Base-by-base conservation (phyloP, 352 stramenopile species). In the Globisporangium cystogenes region DNA sequence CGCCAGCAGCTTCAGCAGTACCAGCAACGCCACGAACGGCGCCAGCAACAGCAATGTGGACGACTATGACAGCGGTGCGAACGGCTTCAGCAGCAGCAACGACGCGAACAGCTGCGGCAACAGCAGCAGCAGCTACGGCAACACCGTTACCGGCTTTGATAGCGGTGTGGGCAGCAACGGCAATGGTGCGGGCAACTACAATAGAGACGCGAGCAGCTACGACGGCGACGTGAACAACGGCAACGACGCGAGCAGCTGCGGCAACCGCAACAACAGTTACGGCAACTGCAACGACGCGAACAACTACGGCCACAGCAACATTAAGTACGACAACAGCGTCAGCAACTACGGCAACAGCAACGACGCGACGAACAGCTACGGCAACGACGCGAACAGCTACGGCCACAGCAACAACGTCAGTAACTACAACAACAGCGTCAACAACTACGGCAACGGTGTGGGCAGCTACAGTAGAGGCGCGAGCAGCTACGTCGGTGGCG, bases 261-360 rank as follows among this genome's bases (percentile, higher is more conserved):
- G 24, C 57, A 36, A 36, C 23, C 6, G 26, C 33, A 62, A 20
- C 29, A 49, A 24, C 20, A 48, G 10, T 33, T 48, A 23, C n/a
- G 46, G 6, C 51, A 57, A n/a, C n/a, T n/a, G 41, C n/a, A 42
- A 7, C 29, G 45, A 8, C 48, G 51, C 18, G 12, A 37, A 16
- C 35, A 43, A 11, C 41, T 44, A 7, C 41, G 52, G 16, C 18
- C 36, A 29, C 48, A 46, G n/a, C 29, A 26, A 29, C 11, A 21
- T 21, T 29, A 55, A 14, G 8, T 43, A 20, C 24, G 53, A 29
- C 20, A 48, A 10, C 35, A 64, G 39, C 27, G 24, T 21, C 55
- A 70, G 40, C 40, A 64, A 8, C 53, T 57, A 24, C 62, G 57
- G 23, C 44, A 58, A 31, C 54, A 68, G 21, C 35, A 61, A 55